Conservation (phyloP, 1,139 yeast genomes). For the Protomyces inundatus region DNA sequence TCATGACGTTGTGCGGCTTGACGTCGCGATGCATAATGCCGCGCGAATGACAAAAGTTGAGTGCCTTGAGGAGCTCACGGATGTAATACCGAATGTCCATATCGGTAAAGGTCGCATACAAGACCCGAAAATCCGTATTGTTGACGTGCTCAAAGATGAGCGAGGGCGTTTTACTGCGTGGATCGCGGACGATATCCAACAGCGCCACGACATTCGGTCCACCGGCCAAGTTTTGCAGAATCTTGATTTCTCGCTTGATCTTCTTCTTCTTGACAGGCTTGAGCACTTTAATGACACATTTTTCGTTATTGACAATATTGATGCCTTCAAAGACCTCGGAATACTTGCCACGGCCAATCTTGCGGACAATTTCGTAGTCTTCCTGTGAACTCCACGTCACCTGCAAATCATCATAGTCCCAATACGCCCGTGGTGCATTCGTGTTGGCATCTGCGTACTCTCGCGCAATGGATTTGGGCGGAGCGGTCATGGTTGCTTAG, state of each 20-base stretch:
- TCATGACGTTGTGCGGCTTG: constrained; percentile 97
- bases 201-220: constrained; percentile 81
- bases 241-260: constrained; percentile 90
- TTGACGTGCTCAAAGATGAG: constrained; percentile 85
- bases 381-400: constrained; percentile 60
- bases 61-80: constrained; percentile 78
- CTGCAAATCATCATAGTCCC: constrained; percentile 75
- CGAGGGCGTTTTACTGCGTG: constrained; percentile 86
- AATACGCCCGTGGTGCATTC: constrained; percentile 73
- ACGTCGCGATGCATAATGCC: constrained; percentile 99
- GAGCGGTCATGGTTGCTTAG: not conserved
- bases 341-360: constrained; percentile 95
- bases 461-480: constrained; percentile 57
- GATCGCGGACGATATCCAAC: constrained; percentile 84
- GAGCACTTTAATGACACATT: constrained; percentile 79
- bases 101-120: constrained; percentile 85
- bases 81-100: constrained; percentile 82
- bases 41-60: constrained; percentile 92
- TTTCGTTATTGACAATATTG: constrained; percentile 43
- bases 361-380: constrained; percentile 82
- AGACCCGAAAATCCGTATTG: constrained; percentile 81
- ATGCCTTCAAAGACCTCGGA: constrained; percentile 90
- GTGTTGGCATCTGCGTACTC: constrained; percentile 85
- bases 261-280: constrained; percentile 97
- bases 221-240: constrained; percentile 77